Conservation (phyloP, 2,329 filamentous ascomycete genomes). For the Verticillium albo-atrum region DNA sequence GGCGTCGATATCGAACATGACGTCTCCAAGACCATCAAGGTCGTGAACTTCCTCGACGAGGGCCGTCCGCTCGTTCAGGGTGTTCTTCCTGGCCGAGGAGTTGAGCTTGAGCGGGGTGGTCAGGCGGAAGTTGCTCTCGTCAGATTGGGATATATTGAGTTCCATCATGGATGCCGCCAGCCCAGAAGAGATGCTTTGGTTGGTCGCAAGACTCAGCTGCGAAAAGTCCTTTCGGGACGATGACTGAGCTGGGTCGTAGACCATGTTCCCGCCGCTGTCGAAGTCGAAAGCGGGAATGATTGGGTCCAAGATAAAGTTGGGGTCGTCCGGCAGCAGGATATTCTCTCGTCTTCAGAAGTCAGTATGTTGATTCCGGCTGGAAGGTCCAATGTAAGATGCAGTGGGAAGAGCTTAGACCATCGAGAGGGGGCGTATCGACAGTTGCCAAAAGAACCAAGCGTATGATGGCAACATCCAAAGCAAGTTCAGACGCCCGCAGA, state of each 20-base stretch:
- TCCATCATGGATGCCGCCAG: slow-evolving; percentile 19
- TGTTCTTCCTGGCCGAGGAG: slow-evolving; percentile 13
- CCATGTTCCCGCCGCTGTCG: slow-evolving; percentile 26
- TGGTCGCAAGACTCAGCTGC: slow-evolving; percentile 39
- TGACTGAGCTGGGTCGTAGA: slow-evolving; percentile 28
- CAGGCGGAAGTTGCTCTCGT: slow-evolving; percentile 24
- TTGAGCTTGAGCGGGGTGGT: slow-evolving; percentile 27
- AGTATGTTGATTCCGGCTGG: too few species aligned
- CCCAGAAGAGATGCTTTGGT: slow-evolving; percentile 23
- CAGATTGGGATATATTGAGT: slow-evolving; percentile 27
- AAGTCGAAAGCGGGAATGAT: slow-evolving; percentile 55
- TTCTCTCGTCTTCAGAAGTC: slow-evolving; percentile 58
- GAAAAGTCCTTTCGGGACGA: slow-evolving; percentile 31
- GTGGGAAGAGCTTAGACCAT: too few species aligned
- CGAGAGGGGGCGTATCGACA: too few species aligned
- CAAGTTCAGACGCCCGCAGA: too few species aligned
- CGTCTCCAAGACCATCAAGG: slow-evolving; percentile 29
- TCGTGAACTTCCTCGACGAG: slow-evolving; percentile 33
- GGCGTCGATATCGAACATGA: slow-evolving; percentile 46
- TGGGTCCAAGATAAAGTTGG: slow-evolving; percentile 68
- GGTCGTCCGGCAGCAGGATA: slow-evolving; percentile 77
- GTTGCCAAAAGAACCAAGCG: too few species aligned
- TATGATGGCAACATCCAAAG: too few species aligned
- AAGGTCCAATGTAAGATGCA: too few species aligned
- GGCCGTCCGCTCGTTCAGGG: slow-evolving; percentile 13